Conservation (phyloP, 2,329 filamentous ascomycete species). For the Dothideomycetidae sp. region DNA sequence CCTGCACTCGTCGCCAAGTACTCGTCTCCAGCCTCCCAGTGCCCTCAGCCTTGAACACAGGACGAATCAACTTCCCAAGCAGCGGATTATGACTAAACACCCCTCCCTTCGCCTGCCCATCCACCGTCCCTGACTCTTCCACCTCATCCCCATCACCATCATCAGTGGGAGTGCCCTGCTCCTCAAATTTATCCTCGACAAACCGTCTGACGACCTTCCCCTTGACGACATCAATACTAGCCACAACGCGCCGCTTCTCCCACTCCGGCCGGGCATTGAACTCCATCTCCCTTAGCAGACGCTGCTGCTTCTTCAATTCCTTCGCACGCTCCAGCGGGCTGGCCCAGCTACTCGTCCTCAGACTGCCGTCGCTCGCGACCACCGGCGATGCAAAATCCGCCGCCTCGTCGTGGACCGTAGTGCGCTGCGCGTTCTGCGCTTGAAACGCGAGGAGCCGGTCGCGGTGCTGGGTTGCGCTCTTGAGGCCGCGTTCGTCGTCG, state of each 20-base stretch:
- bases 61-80: constrained; percentile 49
- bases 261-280: constrained; percentile 76
- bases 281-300: constrained; percentile 68
- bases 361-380: constrained; percentile 30
- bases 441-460: constrained; percentile 73
- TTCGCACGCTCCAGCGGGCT: constrained; percentile 67
- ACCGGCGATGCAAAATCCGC: constrained; percentile 53
- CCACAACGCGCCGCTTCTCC: constrained; percentile 71
- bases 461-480: constrained; percentile 60
- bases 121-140: constrained; percentile 18
- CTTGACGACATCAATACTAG: constrained; percentile 69
- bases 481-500: constrained; percentile 42
- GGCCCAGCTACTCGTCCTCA: constrained; percentile 56
- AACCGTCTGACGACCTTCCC: constrained; percentile 63
- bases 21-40: constrained; percentile 18
- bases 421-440: constrained; percentile 69
- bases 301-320: constrained; percentile 76
- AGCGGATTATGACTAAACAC: constrained; percentile 57
- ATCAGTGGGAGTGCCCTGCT: constrained; percentile 36
- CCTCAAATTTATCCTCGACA: constrained; percentile 44
- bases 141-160: constrained; percentile 24
- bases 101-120: constrained; percentile 29
- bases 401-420: constrained; percentile 76
- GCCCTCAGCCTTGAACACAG: constrained; percentile 36
- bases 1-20: constrained; percentile 37